Conservation (phyloP, 371 early-diverging fungal species). For the Mortierella sp. region DNA sequence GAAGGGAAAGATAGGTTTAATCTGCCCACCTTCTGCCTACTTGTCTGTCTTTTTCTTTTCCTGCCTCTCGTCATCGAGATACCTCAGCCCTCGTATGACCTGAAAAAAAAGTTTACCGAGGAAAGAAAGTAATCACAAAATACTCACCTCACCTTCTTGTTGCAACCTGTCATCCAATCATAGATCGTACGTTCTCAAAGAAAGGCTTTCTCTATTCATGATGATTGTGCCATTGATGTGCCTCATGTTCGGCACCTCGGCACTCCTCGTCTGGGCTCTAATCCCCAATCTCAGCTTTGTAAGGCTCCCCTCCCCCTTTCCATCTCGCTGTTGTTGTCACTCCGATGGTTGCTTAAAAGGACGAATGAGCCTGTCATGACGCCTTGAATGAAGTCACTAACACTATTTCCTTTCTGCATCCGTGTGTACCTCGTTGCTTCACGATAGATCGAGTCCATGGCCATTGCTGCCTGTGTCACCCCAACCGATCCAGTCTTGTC, state of each 20-base stretch:
- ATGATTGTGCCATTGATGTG: constrained; percentile 90
- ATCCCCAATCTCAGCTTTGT: constrained; percentile 77
- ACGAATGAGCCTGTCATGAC: background rate
- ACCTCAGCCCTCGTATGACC: background rate
- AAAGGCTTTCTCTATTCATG: constrained; percentile 77
- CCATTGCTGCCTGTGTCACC: constrained; percentile 92
- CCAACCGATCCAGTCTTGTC: constrained; percentile 98
- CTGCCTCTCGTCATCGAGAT: background rate
- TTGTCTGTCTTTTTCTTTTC: background rate
- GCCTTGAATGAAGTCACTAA: background rate
- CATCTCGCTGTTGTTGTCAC: background rate
- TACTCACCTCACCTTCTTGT: background rate
- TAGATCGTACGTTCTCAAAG: constrained; percentile 71
- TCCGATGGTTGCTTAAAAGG: background rate
- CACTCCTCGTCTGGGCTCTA: constrained; percentile 74
- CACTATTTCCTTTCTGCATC: background rate
- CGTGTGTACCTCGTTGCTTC: background rate
- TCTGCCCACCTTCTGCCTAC: background rate
- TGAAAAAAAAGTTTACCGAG: constrained; percentile 6
- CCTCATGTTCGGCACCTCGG: constrained; percentile 88
- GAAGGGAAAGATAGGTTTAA: background rate
- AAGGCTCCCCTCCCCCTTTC: constrained; percentile 38
- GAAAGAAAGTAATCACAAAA: background rate
- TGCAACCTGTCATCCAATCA: background rate
- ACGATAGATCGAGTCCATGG: constrained; percentile 73